Conservation (phyloP, 805 yeast genomes). For the Lipomyces mesembrius region DNA sequence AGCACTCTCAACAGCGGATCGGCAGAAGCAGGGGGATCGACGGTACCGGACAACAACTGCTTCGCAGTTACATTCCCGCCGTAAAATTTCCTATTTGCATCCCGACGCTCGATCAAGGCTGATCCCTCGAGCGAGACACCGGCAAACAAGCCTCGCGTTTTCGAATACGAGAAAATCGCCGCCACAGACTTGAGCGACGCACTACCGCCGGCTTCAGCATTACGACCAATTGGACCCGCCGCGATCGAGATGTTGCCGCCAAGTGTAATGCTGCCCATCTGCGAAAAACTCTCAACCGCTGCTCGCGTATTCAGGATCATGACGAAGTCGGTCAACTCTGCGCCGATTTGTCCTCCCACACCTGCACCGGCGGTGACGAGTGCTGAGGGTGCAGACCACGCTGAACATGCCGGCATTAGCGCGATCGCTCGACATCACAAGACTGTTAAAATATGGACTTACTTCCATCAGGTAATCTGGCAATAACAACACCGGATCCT, state of each 20-base stretch:
- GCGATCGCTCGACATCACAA: not conserved
- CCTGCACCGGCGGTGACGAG: constrained; percentile 95
- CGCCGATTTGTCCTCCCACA: constrained; percentile 97
- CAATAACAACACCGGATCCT: constrained; percentile 94
- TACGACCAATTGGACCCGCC: constrained; percentile 96
- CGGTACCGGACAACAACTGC: constrained; percentile 78
- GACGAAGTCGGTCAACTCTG: constrained; percentile 94
- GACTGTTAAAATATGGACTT: constrained; percentile 8
- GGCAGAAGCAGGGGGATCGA: constrained; percentile 91
- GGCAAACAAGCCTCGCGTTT: constrained; percentile 95
- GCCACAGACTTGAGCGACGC: constrained; percentile 87
- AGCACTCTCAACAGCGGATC: constrained; percentile 85
- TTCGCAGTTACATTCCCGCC: constrained; percentile 90
- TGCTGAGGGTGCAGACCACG: constrained; percentile 98
- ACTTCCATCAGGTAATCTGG: constrained; percentile 86
- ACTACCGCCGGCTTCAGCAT: constrained; percentile 95
- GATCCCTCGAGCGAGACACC: constrained; percentile 98
- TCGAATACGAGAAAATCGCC: constrained; percentile 90
- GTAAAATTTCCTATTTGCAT: constrained; percentile 93
- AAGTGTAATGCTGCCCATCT: constrained; percentile 88
- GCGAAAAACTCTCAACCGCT: constrained; percentile 93
- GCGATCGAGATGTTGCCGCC: constrained; percentile 96
- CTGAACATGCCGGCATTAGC: constrained; percentile 20
- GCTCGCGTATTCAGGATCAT: constrained; percentile 83
- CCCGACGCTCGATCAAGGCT: constrained; percentile 94